Conservation (phyloP, 306 rosid genomes). For the Castanospermum australe region DNA sequence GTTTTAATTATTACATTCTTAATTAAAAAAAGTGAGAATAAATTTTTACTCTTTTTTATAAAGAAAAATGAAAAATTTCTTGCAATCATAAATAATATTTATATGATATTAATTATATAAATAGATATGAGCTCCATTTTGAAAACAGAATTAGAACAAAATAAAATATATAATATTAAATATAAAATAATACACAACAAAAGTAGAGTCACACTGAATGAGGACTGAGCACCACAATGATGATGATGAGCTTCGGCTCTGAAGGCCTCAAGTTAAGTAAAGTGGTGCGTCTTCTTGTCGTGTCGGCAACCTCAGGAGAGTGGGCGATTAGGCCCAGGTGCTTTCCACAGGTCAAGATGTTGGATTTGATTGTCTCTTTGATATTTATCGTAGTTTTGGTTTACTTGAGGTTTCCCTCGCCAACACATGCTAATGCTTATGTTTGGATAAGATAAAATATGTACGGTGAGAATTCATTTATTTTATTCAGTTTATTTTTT, state of each 20-base stretch:
- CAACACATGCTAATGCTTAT: background rate
- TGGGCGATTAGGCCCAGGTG: slow-evolving; percentile 13
- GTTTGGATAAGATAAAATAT: background rate
- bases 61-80: background rate
- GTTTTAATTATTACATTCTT: no score
- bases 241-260: background rate
- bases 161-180: no score
- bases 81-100: no score
- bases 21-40: no score
- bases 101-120: background rate
- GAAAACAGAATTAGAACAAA: background rate
- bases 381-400: background rate
- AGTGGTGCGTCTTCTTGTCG: background rate
- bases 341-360: slow-evolving; percentile 4
- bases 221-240: background rate
- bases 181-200: background rate
- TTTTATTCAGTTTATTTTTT: no score
- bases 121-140: background rate
- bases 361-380: background rate
- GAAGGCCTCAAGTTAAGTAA: background rate
- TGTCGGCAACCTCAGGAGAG: background rate
- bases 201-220: background rate
- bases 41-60: no score
- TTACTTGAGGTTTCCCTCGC: background rate
- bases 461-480: no score